Base-by-base conservation (phyloP, 73 alveolate species). In the Durusdinium trenchii region DNA sequence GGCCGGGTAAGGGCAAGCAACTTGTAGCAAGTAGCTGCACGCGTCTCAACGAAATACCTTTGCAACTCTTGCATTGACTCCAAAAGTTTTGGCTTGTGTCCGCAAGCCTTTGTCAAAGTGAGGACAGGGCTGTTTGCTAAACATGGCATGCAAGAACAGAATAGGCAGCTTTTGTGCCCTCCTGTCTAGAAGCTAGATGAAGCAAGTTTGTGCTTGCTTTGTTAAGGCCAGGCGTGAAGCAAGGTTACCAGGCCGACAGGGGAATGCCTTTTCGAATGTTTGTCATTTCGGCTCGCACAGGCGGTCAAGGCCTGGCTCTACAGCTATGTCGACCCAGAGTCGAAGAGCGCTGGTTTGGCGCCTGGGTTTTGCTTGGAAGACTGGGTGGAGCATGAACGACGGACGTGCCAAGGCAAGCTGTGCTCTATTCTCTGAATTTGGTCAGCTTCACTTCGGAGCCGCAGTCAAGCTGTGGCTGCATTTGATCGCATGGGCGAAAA, bases 241-340 rank as follows among this genome's bases (percentile, higher is more conserved):
- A 81, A 81, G 91, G 91, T 32, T 81, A 81, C 48, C 91, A 81
- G 91, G 91, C 91, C 54, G 73, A 32, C n/a, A 23, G 73, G 30
- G n/a, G n/a, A n/a, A n/a, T n/a, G n/a, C n/a, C n/a, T n/a, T n/a
- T 7, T 40, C 85, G 84, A 51, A 5, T 52, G 14, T n/a, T 18
- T 14, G 50, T 3, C 40, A 38, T 10, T 23, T 2, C 20, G 20
- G 40, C 28, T 73, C 45, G 48, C 71, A 16, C 85, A 87, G 95
- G 95, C 95, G 0, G 61, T 87, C 60, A 57, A 67, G 51, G 84
- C 85, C 5, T 87, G 95, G 95, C 86, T 87, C 69, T 87, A 87
- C 86, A 87, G 95, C 95, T 87, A 60, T 26, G 95, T 87, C 9
- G 95, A 87, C 67, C 95, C 95, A 38, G 51, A 46, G 36, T 87